phyloP scores from a whole-genome alignment of 2,329 filamentous ascomycete species.

The Aspergillus brasiliensis region DNA sequence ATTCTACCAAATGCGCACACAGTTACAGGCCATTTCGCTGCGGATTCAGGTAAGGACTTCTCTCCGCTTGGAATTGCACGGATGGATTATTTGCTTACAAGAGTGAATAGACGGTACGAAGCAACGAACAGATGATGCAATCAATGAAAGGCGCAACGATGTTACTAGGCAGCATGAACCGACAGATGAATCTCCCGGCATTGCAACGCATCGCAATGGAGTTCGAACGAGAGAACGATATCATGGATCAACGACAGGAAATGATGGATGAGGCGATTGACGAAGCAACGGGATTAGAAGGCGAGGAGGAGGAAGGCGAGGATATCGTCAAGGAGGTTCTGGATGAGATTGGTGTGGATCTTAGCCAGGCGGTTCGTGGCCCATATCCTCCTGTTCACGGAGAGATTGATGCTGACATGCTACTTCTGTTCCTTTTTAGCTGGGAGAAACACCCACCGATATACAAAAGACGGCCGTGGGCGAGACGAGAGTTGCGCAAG shows the following conservation, averaged over 20 bases:
- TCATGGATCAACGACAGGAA: constrained; percentile 98
- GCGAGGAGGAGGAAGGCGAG: constrained; percentile 89
- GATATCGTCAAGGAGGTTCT: constrained; percentile 96
- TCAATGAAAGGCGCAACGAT: constrained; percentile 98
- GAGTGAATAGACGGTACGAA: constrained; percentile 76
- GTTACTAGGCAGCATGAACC: constrained; percentile 94
- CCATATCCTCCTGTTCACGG: not conserved
- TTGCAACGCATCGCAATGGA: constrained; percentile 98
- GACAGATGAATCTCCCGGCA: constrained; percentile 93
- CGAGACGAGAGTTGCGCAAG: constrained; percentile 81
- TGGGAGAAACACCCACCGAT: constrained; percentile 87
- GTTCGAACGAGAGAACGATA: constrained; percentile 97
- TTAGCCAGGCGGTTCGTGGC: constrained; percentile 78
- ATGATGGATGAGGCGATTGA: constrained; percentile 99
- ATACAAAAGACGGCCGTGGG: constrained; percentile 72
- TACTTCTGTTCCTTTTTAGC: constrained; percentile 53
- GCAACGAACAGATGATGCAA: constrained; percentile 99
- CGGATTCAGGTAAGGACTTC: constrained; percentile 75
- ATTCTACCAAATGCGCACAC: constrained; percentile 97
- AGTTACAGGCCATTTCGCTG: constrained; percentile 92
- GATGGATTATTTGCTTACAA: constrained; percentile 8
- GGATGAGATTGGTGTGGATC: constrained; percentile 94
- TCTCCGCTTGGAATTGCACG: not conserved
- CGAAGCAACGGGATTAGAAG: constrained; percentile 83
- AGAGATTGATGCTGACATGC: constrained; percentile 22